Base-by-base conservation (phyloP, 1,284 basidiomycete species). In the Cutaneotrichosporon dermatis region DNA sequence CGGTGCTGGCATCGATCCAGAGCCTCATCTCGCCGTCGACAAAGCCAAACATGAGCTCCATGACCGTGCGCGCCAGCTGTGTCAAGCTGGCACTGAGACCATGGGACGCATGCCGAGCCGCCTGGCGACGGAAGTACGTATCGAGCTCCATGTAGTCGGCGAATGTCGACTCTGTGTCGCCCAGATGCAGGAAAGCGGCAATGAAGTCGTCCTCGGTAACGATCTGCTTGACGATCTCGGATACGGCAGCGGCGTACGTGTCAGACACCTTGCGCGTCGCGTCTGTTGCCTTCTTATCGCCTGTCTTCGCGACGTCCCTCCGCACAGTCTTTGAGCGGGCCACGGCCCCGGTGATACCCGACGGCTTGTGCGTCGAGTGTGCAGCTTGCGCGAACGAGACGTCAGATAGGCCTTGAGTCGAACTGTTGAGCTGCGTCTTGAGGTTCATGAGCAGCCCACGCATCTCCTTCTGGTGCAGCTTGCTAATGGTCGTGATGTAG, bases 21-120 rank as follows among this genome's bases (percentile, higher is more conserved):
- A 82, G 77, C 76, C 91, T 92, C 61, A 96, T 68, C 72, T 96
- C 92, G 1, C 82, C 81, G 4, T 88, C 87, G 15, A 99, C 79
- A 79, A 95, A 98, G 7, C 92, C 91, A 76, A 98, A 99, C 60
- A 98, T 92, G 51, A 96, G 80, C 66, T 98, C 94, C 87, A 98
- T 86, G 15, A 92, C 91, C 6, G 86, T 86, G 33, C 89, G 85
- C 34, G 92, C 83, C 9, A 96, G 83, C 77, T 93, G 93, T 59
- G 83, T 74, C 16, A 92, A 91, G 13, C 84, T 79, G 52, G 83
- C 81, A 60, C 84, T 86, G 48, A 90, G 80, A 1, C 85, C 86
- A 35, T 66, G 67, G 8, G 64, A 66, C 12, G 83, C 82, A 50
- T 84, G 82, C n/a, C 88, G 82, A 7, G 88, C 83, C 3, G 95